Percentiles rank a stretch among this genome's conserved stretches.
Evolutionary conservation across 2,329 filamentous ascomycete species (phyloP).

Genomic region (Blastomyces parvus): DNA sequence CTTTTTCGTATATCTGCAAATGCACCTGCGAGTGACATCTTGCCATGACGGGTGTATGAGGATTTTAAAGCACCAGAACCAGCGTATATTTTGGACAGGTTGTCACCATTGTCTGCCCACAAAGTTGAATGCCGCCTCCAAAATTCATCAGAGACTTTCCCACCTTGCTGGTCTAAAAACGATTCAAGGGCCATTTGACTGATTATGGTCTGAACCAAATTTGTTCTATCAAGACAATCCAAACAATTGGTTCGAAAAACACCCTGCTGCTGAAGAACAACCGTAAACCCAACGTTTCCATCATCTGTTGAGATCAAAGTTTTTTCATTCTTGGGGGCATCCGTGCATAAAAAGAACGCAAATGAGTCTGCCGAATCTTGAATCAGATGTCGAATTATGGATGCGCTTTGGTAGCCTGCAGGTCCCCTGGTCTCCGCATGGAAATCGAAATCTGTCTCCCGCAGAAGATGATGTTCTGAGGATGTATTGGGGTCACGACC

Average conservation of each 20-base stretch:
- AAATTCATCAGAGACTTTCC: conserved; percentile 66
- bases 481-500: conserved; percentile 42
- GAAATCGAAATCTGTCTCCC: conserved; percentile 86
- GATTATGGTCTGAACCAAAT: conserved; percentile 90
- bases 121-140: conserved; percentile 86
- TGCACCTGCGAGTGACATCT: conserved; percentile 88
- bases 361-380: conserved; percentile 74
- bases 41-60: conserved; percentile 86
- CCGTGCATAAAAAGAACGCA: conserved; percentile 81
- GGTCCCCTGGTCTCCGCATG: conserved; percentile 86
- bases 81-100: conserved; percentile 87
- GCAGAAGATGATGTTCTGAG: conserved; percentile 63
- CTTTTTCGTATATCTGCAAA: conserved; percentile 94
- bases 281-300: conserved; percentile 40
- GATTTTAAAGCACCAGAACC: conserved; percentile 93
- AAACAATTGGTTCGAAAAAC: conserved; percentile 93
- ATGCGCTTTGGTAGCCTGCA: conserved; percentile 82
- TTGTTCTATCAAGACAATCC: conserved; percentile 91
- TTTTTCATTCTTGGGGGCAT: conserved; percentile 45
- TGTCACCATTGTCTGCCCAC: conserved; percentile 96
- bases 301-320: conserved; percentile 19
- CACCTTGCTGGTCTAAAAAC: conserved; percentile 65
- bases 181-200: conserved; percentile 85
- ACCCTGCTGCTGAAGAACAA: conserved; percentile 85
- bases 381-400: conserved; percentile 68